These are phyloP conservation scores for Pachyrhizus erosus DNA, from an alignment of 306 rosid genomes.

Conservation along the genomic window DNA sequence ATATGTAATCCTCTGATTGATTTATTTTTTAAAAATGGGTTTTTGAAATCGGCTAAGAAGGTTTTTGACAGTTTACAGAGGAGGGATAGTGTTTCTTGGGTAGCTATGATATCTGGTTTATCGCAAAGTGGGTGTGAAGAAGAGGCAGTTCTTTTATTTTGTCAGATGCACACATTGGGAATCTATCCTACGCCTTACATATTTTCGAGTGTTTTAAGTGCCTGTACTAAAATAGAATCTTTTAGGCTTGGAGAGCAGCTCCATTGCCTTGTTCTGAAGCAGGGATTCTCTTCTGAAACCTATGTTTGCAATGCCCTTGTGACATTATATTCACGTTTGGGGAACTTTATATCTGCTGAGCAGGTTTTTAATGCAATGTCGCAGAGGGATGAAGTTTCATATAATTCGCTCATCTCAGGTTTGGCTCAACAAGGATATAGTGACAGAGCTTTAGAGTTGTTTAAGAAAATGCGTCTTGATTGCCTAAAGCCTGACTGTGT, in stretches of 20 bases:
- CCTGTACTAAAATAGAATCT: conserved; percentile 65
- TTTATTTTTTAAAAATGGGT: conserved; percentile 67
- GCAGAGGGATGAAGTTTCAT: conserved; percentile 76
- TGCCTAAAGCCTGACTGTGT: conserved; percentile 77
- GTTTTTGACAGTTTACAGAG: conserved; percentile 56
- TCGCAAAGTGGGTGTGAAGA: conserved; percentile 71
- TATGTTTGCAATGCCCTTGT: conserved; percentile 92
- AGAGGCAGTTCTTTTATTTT: conserved; percentile 74
- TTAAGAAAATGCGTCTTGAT: conserved; percentile 69
- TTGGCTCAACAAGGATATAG: conserved; percentile 75
- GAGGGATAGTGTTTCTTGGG: conserved; percentile 85
- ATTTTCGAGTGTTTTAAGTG: conserved; percentile 80
- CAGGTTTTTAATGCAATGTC: conserved; percentile 65
- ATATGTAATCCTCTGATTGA: conserved; percentile 79
- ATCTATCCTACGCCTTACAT: conserved; percentile 75
- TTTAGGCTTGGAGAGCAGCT: conserved; percentile 72
- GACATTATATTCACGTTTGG: conserved; percentile 68
- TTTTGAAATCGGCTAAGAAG: conserved; percentile 65
- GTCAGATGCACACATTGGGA: conserved; percentile 69
- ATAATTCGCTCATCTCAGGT: conserved; percentile 88
- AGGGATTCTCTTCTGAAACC: conserved; percentile 74
- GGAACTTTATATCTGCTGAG: conserved; percentile 68
- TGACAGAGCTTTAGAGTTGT: conserved; percentile 67
- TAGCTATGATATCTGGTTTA: conserved; percentile 88
- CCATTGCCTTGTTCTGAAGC: conserved; percentile 76